These are phyloP conservation scores for Colletotrichum sp. DNA, from an alignment of 2,329 filamentous ascomycete species.

Conservation along the genomic window DNA sequence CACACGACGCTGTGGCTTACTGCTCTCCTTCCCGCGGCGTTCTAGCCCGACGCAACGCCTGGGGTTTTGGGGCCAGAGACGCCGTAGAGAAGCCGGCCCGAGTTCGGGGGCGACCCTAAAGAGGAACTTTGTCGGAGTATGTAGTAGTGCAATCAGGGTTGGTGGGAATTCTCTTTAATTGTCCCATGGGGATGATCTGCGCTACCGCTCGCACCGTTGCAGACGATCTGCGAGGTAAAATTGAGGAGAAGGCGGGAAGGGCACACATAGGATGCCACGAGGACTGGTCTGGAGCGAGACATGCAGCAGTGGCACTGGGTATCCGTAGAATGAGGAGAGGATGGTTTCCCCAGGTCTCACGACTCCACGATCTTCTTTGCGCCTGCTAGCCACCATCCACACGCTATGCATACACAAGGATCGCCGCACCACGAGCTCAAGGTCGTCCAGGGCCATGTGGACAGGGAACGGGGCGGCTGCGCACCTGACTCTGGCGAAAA, in stretches of 20 bases:
- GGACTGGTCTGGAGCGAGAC: not conserved
- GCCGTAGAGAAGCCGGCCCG: not conserved
- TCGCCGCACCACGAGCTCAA: not conserved
- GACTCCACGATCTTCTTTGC: not conserved
- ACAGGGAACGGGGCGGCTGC: not conserved
- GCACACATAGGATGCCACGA: not conserved
- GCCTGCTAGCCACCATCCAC: not conserved
- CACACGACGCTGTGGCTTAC: not conserved
- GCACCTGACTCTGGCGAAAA: not conserved
- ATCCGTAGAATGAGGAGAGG: not conserved
- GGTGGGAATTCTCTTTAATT: not conserved
- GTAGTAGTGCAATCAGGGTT: not conserved
- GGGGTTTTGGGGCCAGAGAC: not conserved
- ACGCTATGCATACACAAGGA: not conserved
- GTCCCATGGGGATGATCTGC: not conserved
- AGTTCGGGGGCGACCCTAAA: not conserved
- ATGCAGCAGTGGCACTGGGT: not conserved
- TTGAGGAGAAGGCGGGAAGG: not conserved
- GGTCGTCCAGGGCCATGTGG: not conserved
- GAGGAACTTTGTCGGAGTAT: not conserved
- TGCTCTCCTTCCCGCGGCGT: not conserved
- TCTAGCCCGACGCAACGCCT: not conserved
- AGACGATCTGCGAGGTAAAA: constrained; percentile 2
- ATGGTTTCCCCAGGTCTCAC: not conserved
- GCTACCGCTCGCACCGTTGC: not conserved